A percentile compares a stretch with the other conserved stretches of the same genome.
These are phyloP conservation scores for Auxenochlorella pyrenoidosa DNA, from an alignment of 139 green algal species.

Conservation along the genomic window DNA sequence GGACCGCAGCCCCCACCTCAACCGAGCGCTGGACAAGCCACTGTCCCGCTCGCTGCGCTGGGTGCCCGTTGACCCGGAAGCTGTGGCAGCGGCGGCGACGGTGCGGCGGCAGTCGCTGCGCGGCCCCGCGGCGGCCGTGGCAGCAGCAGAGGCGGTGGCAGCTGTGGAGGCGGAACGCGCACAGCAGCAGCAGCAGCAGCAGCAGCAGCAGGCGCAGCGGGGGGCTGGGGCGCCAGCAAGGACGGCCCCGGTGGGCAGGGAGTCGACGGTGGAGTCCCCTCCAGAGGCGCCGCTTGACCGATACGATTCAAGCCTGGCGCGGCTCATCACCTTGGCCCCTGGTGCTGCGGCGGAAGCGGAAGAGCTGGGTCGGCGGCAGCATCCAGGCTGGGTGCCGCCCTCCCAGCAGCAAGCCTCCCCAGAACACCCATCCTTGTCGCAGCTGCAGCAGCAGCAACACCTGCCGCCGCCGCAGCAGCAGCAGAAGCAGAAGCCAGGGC, in stretches of 20 bases:
- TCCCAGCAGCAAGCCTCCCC: background rate
- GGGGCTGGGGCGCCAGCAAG: background rate
- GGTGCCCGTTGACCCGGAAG: background rate
- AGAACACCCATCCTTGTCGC: no score
- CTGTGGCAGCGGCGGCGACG: background rate
- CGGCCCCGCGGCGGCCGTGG: background rate
- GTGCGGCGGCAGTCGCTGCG: background rate
- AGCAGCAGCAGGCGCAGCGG: background rate
- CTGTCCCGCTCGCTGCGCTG: background rate
- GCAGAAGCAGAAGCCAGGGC: no score
- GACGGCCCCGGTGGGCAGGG: background rate
- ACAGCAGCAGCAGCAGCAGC: background rate
- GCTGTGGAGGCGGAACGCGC: background rate
- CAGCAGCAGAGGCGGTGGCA: background rate
- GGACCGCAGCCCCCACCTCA: slow-evolving; percentile 3
- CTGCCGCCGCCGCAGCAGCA: no score
- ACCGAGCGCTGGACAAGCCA: background rate
- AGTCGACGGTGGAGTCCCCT: background rate
- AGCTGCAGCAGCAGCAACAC: background rate
- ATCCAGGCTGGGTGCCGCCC: background rate
- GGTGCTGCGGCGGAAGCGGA: background rate
- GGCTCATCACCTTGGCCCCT: background rate
- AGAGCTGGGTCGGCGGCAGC: background rate
- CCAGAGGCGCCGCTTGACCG: background rate
- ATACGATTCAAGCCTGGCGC: background rate